Evolutionary conservation across 108 stramenopile species (phyloP).

Genomic region (Mayamaea pseudoterrestris): DNA sequence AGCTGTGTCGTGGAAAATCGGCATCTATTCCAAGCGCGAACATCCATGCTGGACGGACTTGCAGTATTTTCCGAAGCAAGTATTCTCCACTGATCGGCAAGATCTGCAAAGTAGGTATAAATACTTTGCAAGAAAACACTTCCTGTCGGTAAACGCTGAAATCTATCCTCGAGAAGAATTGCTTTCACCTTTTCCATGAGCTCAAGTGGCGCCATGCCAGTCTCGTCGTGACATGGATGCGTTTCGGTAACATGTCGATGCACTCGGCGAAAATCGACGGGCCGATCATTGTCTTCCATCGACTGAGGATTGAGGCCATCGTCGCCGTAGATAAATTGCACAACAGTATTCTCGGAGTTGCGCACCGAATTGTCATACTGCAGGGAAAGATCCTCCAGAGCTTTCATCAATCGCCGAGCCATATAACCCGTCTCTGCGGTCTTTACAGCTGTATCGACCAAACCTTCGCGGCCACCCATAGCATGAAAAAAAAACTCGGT

Average conservation of each 20-base stretch:
- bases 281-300: conserved; percentile 92
- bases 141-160: conserved; percentile 58
- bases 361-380: conserved; percentile 94
- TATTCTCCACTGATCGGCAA: conserved; percentile 38
- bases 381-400: conserved; percentile 91
- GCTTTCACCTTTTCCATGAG: conserved; percentile 31
- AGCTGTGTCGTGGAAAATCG: conserved; percentile 75
- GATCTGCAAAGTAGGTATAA: conserved; percentile 39
- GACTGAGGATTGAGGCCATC: conserved; percentile 89
- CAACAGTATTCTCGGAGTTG: conserved; percentile 91
- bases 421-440: conserved; percentile 99
- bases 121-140: conserved; percentile 55
- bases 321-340: conserved; percentile 97
- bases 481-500: conserved; percentile 99
- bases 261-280: conserved; percentile 74
- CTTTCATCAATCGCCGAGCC: conserved; percentile 98
- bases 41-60: conserved; percentile 11
- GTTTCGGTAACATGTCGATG: conserved; percentile 39
- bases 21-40: conserved; percentile 49
- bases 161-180: conserved; percentile 33
- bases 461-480: conserved; percentile 97
- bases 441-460: conserved; percentile 99
- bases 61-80: conserved; percentile 15
- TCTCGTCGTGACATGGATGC: conserved; percentile 46
- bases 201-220: conserved; percentile 24